A percentile compares a stretch with the other conserved stretches of the same genome.
Evolutionary conservation across 2,329 filamentous ascomycete genomes (phyloP).

Genomic region (Phaeophleospora eucalypticola): DNA sequence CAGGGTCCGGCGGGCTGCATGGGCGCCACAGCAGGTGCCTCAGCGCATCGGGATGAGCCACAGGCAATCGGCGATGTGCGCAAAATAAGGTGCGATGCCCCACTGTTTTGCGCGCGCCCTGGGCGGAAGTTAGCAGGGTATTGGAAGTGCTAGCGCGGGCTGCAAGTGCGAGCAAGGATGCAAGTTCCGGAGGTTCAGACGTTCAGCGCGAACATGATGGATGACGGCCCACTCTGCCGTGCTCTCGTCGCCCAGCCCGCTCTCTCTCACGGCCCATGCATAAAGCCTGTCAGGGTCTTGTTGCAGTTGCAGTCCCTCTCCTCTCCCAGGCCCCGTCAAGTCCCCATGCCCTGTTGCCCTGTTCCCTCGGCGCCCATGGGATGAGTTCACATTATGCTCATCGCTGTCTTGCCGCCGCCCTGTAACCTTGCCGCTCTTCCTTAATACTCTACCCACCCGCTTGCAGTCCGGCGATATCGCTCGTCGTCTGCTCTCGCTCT

Average conservation of each 20-base stretch:
- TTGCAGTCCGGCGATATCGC: too few relatives aligned
- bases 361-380: conserved; percentile 16
- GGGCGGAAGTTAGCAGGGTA: not conserved
- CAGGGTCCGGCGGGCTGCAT: too few relatives aligned
- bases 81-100: not conserved
- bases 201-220: not conserved
- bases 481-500: conserved; percentile 4
- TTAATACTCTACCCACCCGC: not conserved
- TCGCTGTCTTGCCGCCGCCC: conserved; percentile 13
- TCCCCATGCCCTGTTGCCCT: conserved; percentile 9
- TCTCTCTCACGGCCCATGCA: not conserved
- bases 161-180: conserved; percentile 1
- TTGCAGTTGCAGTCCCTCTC: conserved; percentile 6
- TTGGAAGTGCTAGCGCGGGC: too few relatives aligned
- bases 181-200: not conserved
- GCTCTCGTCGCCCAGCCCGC: not conserved
- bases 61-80: not conserved
- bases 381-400: conserved; percentile 14
- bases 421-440: conserved; percentile 14
- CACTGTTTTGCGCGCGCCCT: not conserved
- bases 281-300: conserved; percentile 7
- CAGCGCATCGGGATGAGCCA: too few relatives aligned
- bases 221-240: not conserved
- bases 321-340: conserved; percentile 3
- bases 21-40: too few relatives aligned